Evolutionary conservation across 2,329 filamentous ascomycete genomes (phyloP), one percentile per base, ranked within the genome.

Genomic region (Fusarium continuum): DNA sequence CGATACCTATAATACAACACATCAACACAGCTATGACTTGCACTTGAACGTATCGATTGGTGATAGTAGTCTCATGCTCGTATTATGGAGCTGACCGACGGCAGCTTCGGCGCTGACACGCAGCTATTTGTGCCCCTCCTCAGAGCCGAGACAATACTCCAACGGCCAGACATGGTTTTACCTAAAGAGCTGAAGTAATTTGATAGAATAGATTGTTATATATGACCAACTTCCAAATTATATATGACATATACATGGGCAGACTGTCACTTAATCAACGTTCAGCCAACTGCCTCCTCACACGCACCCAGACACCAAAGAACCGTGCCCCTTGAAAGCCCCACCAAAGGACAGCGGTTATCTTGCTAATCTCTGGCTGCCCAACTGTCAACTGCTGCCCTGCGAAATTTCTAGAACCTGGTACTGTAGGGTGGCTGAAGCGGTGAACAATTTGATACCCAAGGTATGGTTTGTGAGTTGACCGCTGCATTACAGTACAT

Each of bases 351-450:
- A 56, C 51, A 49, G 40, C 40, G 45, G 32, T 43, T 44, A 31
- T 54, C 38, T 52, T 61, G 55, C 44, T 40, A 45, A 61, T 43
- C 61, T 65, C 55, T 64, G 43, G 61, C 61, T 64, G 61, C 61
- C 61, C 60, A 61, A 61, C 61, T 43, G 23, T 56, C 43, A 19
- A 50, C 41, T 29, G 55, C 44, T 61, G 49, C 23, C 40, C 38
- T 46, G 61, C 51, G 61, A 64, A 64, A 45, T 52, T 65, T 64
- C 61, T 65, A 65, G 55, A 64, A 64, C 36, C 44, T 22, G 19
- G 52, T 23, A n/a, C n/a, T n/a, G n/a, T n/a, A 34, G 28, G 35
- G 61, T 61, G 61, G 49, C 61, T 64, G 61, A 50, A 65, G 57
- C 44, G 51, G 61, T 56, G 55, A 61, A 43, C 55, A 25, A n/a